phyloP scores from a whole-genome alignment of 176 grass and related monocot genomes.

The Raddia distichophylla region DNA sequence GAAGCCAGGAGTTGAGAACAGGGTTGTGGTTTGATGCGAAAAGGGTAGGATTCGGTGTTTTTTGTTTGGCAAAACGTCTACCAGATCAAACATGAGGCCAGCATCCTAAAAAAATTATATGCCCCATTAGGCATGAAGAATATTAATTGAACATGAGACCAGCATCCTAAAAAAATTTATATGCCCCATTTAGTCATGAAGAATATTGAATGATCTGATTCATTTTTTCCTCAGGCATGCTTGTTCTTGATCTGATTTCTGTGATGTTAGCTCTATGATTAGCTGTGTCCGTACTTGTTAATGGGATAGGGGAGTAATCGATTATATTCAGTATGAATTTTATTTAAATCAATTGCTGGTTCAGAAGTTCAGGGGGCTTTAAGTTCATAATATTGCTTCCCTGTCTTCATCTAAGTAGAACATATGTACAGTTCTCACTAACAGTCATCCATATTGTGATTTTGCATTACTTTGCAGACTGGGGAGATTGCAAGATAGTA shows the following conservation, averaged over 20 bases:
- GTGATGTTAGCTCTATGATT: neutral
- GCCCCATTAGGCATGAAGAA: neutral
- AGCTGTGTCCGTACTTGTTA: neutral
- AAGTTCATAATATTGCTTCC: neutral
- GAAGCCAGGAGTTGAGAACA: no score
- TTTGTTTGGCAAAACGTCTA: no score
- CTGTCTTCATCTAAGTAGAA: neutral
- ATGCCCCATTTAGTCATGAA: neutral
- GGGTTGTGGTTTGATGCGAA: no score
- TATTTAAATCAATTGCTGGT: neutral
- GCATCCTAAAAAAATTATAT: neutral
- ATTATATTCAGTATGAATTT: neutral
- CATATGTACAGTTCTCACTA: neutral
- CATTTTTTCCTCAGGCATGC: neutral
- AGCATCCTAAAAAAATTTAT: neutral
- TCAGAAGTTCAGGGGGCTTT: neutral
- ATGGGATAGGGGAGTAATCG: neutral
- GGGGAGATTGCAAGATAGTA: constrained; percentile 83
- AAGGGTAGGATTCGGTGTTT: no score
- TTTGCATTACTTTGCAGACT: constrained; percentile 50
- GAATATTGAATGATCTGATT: neutral
- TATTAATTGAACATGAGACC: neutral
- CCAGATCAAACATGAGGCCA: no score
- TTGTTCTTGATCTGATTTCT: neutral
- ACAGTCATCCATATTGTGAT: neutral